Conservation (phyloP, 163 green algal species). For the Scenedesmus sp. region DNA sequence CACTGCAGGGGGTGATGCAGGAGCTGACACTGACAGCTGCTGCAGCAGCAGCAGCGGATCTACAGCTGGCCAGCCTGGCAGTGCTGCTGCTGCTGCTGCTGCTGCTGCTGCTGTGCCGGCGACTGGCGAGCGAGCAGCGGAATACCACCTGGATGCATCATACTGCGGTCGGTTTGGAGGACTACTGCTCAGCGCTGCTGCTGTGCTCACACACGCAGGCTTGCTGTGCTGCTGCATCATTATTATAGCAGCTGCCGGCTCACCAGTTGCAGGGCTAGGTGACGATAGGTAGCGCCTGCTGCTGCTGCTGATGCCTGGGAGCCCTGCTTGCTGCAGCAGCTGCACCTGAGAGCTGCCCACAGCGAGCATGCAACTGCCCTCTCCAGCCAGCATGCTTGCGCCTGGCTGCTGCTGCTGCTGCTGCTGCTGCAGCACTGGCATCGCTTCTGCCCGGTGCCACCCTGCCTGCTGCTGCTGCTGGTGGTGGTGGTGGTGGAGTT, state of each 20-base stretch:
- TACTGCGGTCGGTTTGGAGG: background rate
- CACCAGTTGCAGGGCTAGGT: background rate
- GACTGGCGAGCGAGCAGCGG: background rate
- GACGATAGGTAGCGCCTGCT: background rate
- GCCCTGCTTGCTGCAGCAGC: background rate
- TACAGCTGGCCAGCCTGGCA: background rate
- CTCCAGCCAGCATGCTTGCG: too few relatives aligned
- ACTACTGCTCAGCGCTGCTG: background rate
- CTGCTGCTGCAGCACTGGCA: too few relatives aligned
- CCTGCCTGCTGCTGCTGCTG: background rate
- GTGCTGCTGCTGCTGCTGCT: slow-evolving; percentile 13
- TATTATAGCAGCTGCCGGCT: background rate
- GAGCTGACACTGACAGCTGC: background rate
- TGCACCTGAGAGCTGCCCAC: background rate
- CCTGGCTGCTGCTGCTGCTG: too few relatives aligned
- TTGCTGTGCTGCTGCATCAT: background rate
- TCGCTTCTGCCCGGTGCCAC: background rate
- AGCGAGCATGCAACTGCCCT: background rate
- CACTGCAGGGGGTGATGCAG: background rate
- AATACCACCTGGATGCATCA: background rate
- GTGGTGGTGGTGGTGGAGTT: background rate
- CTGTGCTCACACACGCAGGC: background rate
- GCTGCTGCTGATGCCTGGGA: background rate
- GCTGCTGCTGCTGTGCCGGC: background rate
- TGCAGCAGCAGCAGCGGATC: background rate